Base-by-base conservation (phyloP, 495 filamentous ascomycete species). In the Paragyromitra xinjiangensis region DNA sequence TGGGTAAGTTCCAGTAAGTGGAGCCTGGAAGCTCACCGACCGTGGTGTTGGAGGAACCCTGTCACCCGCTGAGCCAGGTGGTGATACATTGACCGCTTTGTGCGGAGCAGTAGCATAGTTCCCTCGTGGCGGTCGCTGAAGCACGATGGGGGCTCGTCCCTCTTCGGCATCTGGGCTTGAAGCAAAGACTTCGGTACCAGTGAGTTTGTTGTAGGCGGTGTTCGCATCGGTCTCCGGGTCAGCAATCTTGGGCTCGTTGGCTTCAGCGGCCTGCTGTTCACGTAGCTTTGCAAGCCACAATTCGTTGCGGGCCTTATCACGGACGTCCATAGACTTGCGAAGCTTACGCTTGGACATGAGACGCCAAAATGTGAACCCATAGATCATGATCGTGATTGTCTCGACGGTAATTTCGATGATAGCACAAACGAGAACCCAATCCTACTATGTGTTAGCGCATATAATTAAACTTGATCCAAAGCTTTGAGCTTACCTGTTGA, bases 381-480 rank as follows among this genome's bases (percentile, higher is more conserved):
- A 99, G 82, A 99, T 91, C 45, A 89, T 85, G 83, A 99, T 97
- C 78, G 92, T 92, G 84, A 99, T 89, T 79, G 92, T 87, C 83
- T 99, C 95, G 77, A 99, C 88, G 68, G 96, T 92, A 77, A 99
- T 88, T 86, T 99, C 95, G 85, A 99, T 98, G 82, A 99, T 92
- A 82, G 92, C 92, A 87, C 95, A 99, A 80, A 99, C 91, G 62
- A 99, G 89, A 22, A 92, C 89, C 95, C 95, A 99, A 85, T 97
- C 93, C 92, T 97, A 81, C 45, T 70, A 44, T 16, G 63, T 24
- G 77, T 86, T 82, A 85, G 83, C 53, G 45, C 63, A 7, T 24
- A 64, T n/a, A 22, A 7, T n/a, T 48, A 56, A 55, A 50, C 19
- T 40, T 22, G 79, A 16, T 44, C 19, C 2, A 48, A 26, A 8